These are phyloP conservation scores for Penicillium sp. DNA, from an alignment of 2,329 filamentous ascomycete species.

Conservation along the genomic window DNA sequence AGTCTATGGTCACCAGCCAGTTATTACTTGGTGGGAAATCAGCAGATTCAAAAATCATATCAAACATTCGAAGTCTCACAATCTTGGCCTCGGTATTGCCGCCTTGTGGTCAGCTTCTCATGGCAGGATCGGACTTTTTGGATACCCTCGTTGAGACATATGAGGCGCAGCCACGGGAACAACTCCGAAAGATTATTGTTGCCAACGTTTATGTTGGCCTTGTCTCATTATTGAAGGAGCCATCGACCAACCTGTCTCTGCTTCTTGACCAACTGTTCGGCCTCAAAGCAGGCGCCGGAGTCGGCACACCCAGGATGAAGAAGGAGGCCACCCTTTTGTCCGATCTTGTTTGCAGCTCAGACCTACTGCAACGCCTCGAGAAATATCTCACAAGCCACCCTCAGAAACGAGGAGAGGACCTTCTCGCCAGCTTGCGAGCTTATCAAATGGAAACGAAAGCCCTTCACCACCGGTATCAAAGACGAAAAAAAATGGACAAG, in stretches of 20 bases:
- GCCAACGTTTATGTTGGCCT: slow-evolving; percentile 74
- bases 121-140: slow-evolving; percentile 83
- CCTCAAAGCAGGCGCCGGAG: slow-evolving; percentile 68
- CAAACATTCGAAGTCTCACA: slow-evolving; percentile 38
- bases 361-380: slow-evolving; percentile 56
- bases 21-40: slow-evolving; percentile 21
- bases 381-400: slow-evolving; percentile 32
- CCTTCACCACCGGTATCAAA: slow-evolving; percentile 45
- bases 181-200: slow-evolving; percentile 65
- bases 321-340: slow-evolving; percentile 65
- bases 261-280: slow-evolving; percentile 81
- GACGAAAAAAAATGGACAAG: slow-evolving; percentile 37
- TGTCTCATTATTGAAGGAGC: slow-evolving; percentile 64
- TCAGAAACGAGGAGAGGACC: slow-evolving; percentile 43
- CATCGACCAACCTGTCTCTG: slow-evolving; percentile 68
- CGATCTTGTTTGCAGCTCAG: slow-evolving; percentile 77
- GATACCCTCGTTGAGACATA: slow-evolving; percentile 62
- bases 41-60: slow-evolving; percentile 15
- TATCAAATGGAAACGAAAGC: slow-evolving; percentile 41
- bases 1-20: slow-evolving; percentile 32
- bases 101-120: slow-evolving; percentile 58
- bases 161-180: slow-evolving; percentile 54
- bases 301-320: slow-evolving; percentile 48
- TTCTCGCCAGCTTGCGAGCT: slow-evolving; percentile 37
- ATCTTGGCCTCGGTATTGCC: slow-evolving; percentile 40